phyloP scores from a whole-genome alignment of 2,329 filamentous ascomycete species.

The Colletotrichum graminicola region DNA sequence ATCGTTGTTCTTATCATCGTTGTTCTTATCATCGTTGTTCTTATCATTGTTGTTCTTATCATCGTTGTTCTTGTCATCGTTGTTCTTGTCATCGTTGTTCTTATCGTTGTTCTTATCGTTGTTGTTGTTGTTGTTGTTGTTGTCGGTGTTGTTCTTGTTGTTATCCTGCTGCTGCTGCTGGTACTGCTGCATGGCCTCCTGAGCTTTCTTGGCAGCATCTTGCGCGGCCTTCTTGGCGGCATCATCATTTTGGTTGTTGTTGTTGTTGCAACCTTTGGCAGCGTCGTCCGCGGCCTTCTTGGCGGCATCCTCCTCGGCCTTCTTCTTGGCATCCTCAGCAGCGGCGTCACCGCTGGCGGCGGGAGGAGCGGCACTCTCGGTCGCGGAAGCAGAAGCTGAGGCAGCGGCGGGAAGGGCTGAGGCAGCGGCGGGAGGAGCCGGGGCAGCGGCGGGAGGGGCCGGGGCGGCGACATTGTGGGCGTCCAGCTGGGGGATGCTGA shows the following conservation, averaged over 20 bases:
- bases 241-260: background rate
- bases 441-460: conserved; percentile 12
- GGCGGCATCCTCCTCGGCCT: background rate
- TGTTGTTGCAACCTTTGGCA: too few species aligned
- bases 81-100: conserved; percentile 44
- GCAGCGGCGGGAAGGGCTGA: background rate
- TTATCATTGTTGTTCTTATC: conserved; percentile 35
- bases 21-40: too few species aligned
- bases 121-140: too few species aligned
- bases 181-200: conserved; percentile 24
- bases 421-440: conserved; percentile 5
- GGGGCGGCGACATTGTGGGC: conserved; percentile 23
- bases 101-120: conserved; percentile 27
- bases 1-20: conserved; percentile 23
- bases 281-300: too few species aligned
- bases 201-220: conserved; percentile 31
- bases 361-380: conserved; percentile 4
- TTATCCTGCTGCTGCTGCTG: conserved; percentile 12
- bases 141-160: conserved; percentile 27
- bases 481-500: conserved; percentile 44
- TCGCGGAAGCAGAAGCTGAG: background rate
- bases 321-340: conserved; percentile 3
- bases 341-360: conserved; percentile 29
- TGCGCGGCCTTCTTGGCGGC: conserved; percentile 18
- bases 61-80: conserved; percentile 41